Evolutionary conservation across 2,329 filamentous ascomycete genomes (phyloP), one percentile per base, ranked within the genome.

Genomic region (Parastagonospora avenae): DNA sequence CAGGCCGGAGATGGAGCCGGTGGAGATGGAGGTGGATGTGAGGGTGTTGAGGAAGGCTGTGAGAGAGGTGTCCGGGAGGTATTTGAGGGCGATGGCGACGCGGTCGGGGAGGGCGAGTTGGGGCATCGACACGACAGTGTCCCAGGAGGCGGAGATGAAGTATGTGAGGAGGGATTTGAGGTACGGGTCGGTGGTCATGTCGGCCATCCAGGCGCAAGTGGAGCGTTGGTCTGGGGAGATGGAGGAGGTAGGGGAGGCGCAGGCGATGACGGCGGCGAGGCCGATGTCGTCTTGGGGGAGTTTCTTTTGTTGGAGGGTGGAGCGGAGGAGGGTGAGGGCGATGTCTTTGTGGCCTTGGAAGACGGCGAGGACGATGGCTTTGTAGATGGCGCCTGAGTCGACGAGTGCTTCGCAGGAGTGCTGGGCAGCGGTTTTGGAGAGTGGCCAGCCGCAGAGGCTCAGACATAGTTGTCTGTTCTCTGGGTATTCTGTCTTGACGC

Each of bases 81-180:
- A 93, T 41, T 78, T 78, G 1, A 93, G 78, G 1, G 90, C 91
- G 27, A 93, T 83, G 48, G 86, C 89, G 15, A 89, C 82, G 31
- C 91, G 86, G 67, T 93, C 90, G 10, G 85, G 82, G 2, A 94
- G 81, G 1, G 90, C 87, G 2, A 95, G 80, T 27, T 89, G 88
- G 15, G 82, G 79, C 67, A 92, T 89, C 57, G 87, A 83, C 33
- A 89, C 86, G 35, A 94, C 88, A 35, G 83, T 82, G 14, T 82
- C 78, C 91, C 91, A 94, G 68, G 91, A 83, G 4, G 88, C 87
- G 0, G 86, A 90, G 8, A 87, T 86, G 54, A 94, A 89, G 59
- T 90, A 86, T 2, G 87, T 86, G 19, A 91, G 90, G 41, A 94
- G 88, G 5, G 89, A 90, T 48, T 90, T 87, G 19, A 94, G 81